phyloP scores from a whole-genome alignment of 768 basidiomycete genomes.

The Russula dissimulans region DNA sequence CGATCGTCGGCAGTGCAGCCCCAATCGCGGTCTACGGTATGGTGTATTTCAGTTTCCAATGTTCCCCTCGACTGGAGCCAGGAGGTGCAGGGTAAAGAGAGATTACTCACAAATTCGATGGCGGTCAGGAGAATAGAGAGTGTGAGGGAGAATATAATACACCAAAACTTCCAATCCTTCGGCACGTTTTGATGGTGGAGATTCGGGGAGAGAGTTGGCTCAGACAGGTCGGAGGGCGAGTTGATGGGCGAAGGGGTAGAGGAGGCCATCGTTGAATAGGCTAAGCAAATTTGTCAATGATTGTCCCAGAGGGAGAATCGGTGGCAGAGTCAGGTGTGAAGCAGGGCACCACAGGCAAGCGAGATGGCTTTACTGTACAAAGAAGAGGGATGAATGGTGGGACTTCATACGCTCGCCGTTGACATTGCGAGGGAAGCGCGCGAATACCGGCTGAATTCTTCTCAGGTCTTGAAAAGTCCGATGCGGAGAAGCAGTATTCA shows the following conservation, averaged over 20 bases:
- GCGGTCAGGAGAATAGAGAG: slow-evolving; percentile 10
- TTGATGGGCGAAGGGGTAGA: neutral
- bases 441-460: too few relatives aligned
- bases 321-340: neutral
- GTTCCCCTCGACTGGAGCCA: neutral
- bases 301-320: too few relatives aligned
- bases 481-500: too few relatives aligned
- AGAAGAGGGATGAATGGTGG: too few relatives aligned
- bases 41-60: neutral
- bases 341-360: neutral
- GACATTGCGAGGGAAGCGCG: too few relatives aligned
- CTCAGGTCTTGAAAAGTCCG: too few relatives aligned
- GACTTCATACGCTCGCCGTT: too few relatives aligned
- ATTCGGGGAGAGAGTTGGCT: neutral
- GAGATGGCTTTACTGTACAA: too few relatives aligned
- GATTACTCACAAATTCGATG: slow-evolving; percentile 8
- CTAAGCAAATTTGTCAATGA: neutral
- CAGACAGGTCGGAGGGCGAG: neutral
- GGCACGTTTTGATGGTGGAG: neutral
- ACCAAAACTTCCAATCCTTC: slow-evolving; percentile 19
- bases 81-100: neutral
- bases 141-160: slow-evolving; percentile 14
- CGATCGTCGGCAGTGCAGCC: slow-evolving; percentile 27
- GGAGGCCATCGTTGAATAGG: neutral
- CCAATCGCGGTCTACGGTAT: slow-evolving; percentile 8